Conservation (phyloP, 345 rosid genomes). For the Syzygium jambos region DNA sequence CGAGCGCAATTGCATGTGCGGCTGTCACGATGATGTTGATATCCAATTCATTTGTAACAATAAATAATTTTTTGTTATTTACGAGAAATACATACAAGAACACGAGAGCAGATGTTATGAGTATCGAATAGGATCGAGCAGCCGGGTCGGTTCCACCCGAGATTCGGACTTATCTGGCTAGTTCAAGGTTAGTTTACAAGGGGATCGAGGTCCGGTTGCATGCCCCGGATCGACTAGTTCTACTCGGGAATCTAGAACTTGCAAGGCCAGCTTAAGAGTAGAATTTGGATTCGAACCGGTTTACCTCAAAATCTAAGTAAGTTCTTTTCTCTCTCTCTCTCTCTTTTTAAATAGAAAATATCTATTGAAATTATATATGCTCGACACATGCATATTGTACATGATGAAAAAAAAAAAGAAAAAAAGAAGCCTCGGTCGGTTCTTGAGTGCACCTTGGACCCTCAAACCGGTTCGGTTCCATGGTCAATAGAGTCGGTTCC, state of each 20-base stretch:
- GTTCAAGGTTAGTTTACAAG: background rate
- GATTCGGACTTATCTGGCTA: background rate
- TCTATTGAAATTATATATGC: background rate
- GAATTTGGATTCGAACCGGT: rapidly evolving
- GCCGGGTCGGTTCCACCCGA: too few relatives aligned
- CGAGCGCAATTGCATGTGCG: constrained; percentile 39
- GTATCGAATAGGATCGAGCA: rapidly evolving
- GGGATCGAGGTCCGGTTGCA: rapidly evolving
- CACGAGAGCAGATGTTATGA: rapidly evolving
- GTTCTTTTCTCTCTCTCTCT: background rate
- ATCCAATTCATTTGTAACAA: background rate
- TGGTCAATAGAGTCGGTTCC: background rate
- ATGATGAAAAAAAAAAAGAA: background rate
- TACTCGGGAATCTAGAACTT: background rate
- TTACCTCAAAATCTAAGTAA: background rate
- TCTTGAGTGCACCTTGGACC: background rate
- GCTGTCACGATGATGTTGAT: constrained; percentile 5
- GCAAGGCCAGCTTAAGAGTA: rapidly evolving
- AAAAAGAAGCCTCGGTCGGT: background rate
- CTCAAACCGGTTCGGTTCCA: too few relatives aligned
- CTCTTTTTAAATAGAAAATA: background rate
- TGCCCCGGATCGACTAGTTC: rapidly evolving
- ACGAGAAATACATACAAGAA: background rate
- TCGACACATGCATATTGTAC: background rate
- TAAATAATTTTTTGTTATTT: background rate